Percentiles rank a stretch among this genome's conserved stretches.
Conservation (phyloP, 1,284 basidiomycete species). For the Papiliotrema terrestris region DNA sequence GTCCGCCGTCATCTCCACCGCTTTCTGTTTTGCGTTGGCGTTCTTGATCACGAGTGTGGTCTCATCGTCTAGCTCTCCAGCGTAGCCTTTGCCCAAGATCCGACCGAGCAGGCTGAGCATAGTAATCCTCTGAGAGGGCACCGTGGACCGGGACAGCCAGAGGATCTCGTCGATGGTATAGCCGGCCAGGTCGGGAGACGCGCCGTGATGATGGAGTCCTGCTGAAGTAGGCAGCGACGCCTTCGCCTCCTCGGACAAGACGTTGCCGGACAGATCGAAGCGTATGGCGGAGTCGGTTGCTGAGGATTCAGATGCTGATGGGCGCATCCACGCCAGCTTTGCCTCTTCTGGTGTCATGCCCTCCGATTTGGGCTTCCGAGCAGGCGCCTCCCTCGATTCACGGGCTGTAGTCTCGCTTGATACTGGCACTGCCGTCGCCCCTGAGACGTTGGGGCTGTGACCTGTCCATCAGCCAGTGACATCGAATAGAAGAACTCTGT, state of each 20-base stretch:
- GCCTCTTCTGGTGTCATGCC: constrained; percentile 23
- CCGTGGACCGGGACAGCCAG: constrained; percentile 72
- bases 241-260: constrained; percentile 55
- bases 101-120: constrained; percentile 73
- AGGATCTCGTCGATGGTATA: constrained; percentile 88
- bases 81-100: constrained; percentile 49
- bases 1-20: constrained; percentile 28
- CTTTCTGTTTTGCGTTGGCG: constrained; percentile 16
- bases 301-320: constrained; percentile 15
- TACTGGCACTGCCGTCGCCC: too few relatives aligned
- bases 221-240: constrained; percentile 66
- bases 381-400: too few relatives aligned
- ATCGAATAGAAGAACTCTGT: too few relatives aligned
- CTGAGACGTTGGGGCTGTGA: too few relatives aligned
- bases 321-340: constrained; percentile 75
- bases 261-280: constrained; percentile 70
- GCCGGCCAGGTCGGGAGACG: constrained; percentile 73
- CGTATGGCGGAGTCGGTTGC: constrained; percentile 45
- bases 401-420: too few relatives aligned
- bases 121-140: constrained; percentile 74
- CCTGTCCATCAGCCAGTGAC: too few relatives aligned
- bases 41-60: constrained; percentile 8
- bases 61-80: constrained; percentile 1
- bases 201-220: constrained; percentile 80
- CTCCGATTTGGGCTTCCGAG: too few relatives aligned